Evolutionary conservation across 2,329 filamentous ascomycete genomes (phyloP).

Genomic region (Stemphylium lycopersici): DNA sequence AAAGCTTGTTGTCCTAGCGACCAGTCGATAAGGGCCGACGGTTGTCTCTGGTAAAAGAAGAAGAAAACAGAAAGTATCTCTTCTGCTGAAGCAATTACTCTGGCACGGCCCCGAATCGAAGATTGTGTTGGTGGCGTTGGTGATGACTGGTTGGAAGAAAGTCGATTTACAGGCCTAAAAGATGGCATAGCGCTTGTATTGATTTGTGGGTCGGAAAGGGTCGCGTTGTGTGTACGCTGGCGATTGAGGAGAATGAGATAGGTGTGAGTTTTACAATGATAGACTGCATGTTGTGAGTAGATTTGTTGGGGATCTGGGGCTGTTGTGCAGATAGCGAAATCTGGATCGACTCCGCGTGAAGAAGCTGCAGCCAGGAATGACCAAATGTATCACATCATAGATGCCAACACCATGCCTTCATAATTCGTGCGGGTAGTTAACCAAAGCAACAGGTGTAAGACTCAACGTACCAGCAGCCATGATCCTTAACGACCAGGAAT

Average conservation of each 20-base stretch:
- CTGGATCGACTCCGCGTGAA: background rate
- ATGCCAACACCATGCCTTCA: too few relatives aligned
- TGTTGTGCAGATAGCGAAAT: background rate
- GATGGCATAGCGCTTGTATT: conserved; percentile 8
- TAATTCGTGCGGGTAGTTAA: background rate
- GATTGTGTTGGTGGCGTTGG: conserved; percentile 22
- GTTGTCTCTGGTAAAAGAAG: conserved; percentile 54
- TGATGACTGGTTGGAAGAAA: conserved; percentile 17
- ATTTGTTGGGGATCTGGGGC: background rate
- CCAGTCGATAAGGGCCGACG: conserved; percentile 56
- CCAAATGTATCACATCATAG: too few relatives aligned
- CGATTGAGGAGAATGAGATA: conserved; percentile 58
- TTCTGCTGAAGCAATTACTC: conserved; percentile 52
- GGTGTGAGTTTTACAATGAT: conserved; percentile 56
- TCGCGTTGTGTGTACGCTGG: conserved; percentile 42
- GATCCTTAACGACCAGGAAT: conserved; percentile 53
- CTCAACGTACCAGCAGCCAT: conserved; percentile 52
- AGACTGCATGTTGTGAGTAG: conserved; percentile 40
- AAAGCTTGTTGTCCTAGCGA: conserved; percentile 58
- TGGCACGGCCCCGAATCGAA: conserved; percentile 45
- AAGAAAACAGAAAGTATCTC: conserved; percentile 54
- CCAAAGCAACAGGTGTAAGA: background rate
- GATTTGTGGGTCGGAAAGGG: background rate
- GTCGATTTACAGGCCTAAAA: conserved; percentile 22
- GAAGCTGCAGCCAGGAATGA: background rate